Percentiles rank a stretch among this genome's conserved stretches.
phyloP scores from a whole-genome alignment of 2,329 filamentous ascomycete genomes.

The Talaromyces sp. region DNA sequence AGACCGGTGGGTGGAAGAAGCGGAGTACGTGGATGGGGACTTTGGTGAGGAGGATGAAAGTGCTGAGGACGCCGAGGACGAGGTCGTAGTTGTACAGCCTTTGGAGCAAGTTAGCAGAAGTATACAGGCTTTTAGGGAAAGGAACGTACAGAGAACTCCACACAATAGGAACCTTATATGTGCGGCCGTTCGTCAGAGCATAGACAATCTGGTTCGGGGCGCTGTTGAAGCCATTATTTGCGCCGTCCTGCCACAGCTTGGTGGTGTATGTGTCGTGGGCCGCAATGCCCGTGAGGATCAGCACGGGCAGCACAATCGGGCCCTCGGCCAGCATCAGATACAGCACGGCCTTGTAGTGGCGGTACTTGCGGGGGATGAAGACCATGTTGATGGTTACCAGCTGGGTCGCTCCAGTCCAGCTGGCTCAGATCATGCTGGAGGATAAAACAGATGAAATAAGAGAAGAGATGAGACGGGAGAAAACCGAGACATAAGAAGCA shows the following conservation, averaged over 20 bases:
- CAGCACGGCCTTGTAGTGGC: conserved; percentile 47
- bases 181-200: conserved; percentile 54
- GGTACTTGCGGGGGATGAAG: conserved; percentile 52
- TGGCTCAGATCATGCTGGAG: conserved; percentile 27
- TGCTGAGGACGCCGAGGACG: conserved; percentile 55
- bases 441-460: conserved; percentile 16
- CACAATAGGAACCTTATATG: conserved; percentile 49
- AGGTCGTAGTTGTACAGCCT: conserved; percentile 59
- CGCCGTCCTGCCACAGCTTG: conserved; percentile 58
- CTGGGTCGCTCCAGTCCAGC: conserved; percentile 13
- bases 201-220: conserved; percentile 53
- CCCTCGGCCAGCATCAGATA: conserved; percentile 52
- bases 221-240: conserved; percentile 59
- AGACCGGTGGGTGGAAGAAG: conserved; percentile 53
- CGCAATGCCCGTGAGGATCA: conserved; percentile 59
- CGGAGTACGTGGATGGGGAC: conserved; percentile 52
- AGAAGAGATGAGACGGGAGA: conserved; percentile 12
- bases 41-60: conserved; percentile 58
- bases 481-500: not conserved
- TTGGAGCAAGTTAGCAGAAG: conserved; percentile 4
- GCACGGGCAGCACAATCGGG: conserved; percentile 51
- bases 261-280: conserved; percentile 57
- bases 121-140: not conserved
- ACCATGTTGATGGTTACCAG: conserved; percentile 19
- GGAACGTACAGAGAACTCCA: conserved; percentile 56